Base-by-base conservation (phyloP, 2,329 filamentous ascomycete genomes). In the Elsinoe fawcettii region DNA sequence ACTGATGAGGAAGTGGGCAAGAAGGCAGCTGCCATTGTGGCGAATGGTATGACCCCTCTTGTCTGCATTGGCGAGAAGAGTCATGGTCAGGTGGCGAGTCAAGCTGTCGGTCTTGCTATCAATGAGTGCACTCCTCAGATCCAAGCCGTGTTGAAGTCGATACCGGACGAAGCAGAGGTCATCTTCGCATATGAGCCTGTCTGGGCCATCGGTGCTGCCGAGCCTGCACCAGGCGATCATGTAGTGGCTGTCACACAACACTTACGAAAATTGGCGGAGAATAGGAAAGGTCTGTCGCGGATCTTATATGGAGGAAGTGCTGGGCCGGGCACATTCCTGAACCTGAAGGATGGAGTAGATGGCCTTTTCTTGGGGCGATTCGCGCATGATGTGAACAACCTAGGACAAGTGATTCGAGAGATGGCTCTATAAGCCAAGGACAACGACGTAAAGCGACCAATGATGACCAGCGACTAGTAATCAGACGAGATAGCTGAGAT, bases 171-270 rank as follows among this genome's bases (percentile, higher is more conserved):
- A 14, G 80, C 83, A 0, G 85, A 90, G 49, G 79, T 93, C 4
- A 80, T 92, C 5, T 78, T 95, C 58, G 89, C 89, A 0, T 95
- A 95, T 67, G 89, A 95, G 74, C 89, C 89, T 6, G 88, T 93
- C 1, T 95, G 89, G 89, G 89, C 89, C 0, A 95, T 93, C 70
- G 89, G 89, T 0, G 84, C 88, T 8, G 75, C 79, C 1, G 75
- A 85, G 65, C 88, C 89, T 2, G 89, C 89, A 0, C 79, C 79
- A 6, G 80, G 84, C 16, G 83, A 85, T 60, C 85, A 95, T 67
- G 86, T 95, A 0, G 79, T 85, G 3, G 79, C 76, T 36, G 87
- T 93, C 1, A 84, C 87, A 14, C 78, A 78, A 64, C 81, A 81
- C 16, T 77, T 91, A 51, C 77, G 85, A 56, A 77, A 81, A 23